These are phyloP conservation scores for Malassezia caprae DNA, from an alignment of 1,284 basidiomycete species.

Conservation along the genomic window DNA sequence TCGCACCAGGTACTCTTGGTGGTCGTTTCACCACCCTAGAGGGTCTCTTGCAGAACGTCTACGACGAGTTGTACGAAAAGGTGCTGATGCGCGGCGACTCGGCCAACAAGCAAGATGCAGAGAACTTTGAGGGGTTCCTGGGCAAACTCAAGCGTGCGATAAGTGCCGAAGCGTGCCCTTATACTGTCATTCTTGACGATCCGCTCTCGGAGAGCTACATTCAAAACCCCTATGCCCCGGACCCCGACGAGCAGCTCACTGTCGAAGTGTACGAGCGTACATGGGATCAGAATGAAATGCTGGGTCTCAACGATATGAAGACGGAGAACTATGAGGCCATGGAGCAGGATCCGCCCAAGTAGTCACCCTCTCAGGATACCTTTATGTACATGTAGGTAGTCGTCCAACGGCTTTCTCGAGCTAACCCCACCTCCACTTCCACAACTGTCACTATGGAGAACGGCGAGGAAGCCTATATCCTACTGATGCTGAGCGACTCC, in stretches of 20 bases:
- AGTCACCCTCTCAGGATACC: not conserved
- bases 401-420: not conserved
- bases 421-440: not conserved
- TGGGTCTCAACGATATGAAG: conserved; percentile 93
- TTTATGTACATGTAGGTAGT: not conserved
- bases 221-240: conserved; percentile 66
- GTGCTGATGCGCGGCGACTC: conserved; percentile 72
- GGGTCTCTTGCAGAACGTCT: conserved; percentile 85
- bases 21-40: conserved; percentile 98
- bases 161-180: conserved; percentile 35
- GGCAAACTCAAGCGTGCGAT: conserved; percentile 54
- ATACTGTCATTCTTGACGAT: conserved; percentile 84
- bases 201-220: conserved; percentile 90
- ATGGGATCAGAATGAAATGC: conserved; percentile 85
- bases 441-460: not conserved
- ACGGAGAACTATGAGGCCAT: conserved; percentile 54
- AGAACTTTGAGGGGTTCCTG: conserved; percentile 57
- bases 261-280: conserved; percentile 71
- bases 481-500: conserved; percentile 41
- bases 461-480: conserved; percentile 22
- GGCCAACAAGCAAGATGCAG: conserved; percentile 13
- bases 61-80: conserved; percentile 86
- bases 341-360: conserved; percentile 50
- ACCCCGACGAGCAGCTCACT: conserved; percentile 52
- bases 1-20: conserved; percentile 86